Percentiles rank a stretch among this genome's conserved stretches.
These are phyloP conservation scores for Nymphaea colorata DNA, from an alignment of 164 flowering plant genomes.

Conservation along the genomic window DNA sequence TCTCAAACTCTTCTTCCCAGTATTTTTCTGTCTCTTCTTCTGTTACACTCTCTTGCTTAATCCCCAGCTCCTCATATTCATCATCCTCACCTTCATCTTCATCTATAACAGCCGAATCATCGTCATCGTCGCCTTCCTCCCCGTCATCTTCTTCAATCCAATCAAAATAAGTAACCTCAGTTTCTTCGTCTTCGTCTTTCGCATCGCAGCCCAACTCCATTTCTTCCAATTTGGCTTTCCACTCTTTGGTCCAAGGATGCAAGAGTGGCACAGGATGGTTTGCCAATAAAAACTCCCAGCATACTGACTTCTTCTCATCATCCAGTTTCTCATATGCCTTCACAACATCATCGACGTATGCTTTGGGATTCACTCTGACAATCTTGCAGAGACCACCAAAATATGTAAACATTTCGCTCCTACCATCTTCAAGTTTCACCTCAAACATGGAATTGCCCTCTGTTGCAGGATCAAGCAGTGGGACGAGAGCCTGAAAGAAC, in stretches of 20 bases:
- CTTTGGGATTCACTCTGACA: conserved; percentile 67
- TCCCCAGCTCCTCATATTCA: conserved; percentile 29
- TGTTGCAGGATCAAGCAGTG: conserved; percentile 65
- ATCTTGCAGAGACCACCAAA: conserved; percentile 88
- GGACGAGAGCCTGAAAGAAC: conserved; percentile 47
- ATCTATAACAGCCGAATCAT: conserved; percentile 11
- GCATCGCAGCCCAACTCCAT: conserved; percentile 90
- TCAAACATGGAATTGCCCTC: conserved; percentile 57
- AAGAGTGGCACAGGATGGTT: conserved; percentile 64
- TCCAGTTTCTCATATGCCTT: conserved; percentile 79
- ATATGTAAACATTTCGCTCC: conserved; percentile 68
- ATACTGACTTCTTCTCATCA: conserved; percentile 66
- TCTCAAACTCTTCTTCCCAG: conserved; percentile 74
- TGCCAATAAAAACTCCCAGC: conserved; percentile 67
- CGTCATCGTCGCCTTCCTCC: conserved; percentile 15
- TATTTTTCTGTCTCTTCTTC: conserved; percentile 43
- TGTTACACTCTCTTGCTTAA: conserved; percentile 19
- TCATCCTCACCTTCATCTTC: conserved; percentile 14
- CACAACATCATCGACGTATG: conserved; percentile 94
- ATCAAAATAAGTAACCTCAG: conserved; percentile 2
- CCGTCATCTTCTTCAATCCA: conserved; percentile 6
- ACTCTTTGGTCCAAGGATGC: conserved; percentile 94
- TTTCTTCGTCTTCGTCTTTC: conserved; percentile 56
- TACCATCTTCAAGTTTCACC: conserved; percentile 55
- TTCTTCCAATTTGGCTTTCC: conserved; percentile 91